These are phyloP conservation scores for Avena atlantica DNA, from an alignment of 176 grass and related monocot species.

Conservation along the genomic window DNA sequence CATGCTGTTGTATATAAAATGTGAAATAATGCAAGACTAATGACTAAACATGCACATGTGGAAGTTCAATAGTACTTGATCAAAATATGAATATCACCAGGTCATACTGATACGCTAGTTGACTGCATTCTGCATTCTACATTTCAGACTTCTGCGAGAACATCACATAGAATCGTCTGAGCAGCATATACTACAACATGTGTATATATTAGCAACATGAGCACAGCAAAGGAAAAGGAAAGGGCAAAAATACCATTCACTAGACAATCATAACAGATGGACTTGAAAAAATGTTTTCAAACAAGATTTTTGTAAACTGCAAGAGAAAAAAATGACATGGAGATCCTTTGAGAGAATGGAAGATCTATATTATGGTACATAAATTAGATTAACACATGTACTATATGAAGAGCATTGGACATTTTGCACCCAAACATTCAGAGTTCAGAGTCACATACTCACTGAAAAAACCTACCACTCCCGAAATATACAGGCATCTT, in stretches of 20 bases:
- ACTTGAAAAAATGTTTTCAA: neutral
- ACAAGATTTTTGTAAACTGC: neutral
- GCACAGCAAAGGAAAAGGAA: neutral
- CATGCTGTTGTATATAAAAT: constrained; percentile 14
- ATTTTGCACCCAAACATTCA: too few relatives aligned
- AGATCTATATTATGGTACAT: too few relatives aligned
- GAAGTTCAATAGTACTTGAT: constrained; percentile 15
- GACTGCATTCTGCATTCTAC: neutral
- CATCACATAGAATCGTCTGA: neutral
- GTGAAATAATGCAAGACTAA: constrained; percentile 30
- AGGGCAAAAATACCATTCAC: neutral
- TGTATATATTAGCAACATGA: constrained; percentile 18
- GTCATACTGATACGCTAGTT: constrained; percentile 3
- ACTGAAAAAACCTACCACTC: too few relatives aligned
- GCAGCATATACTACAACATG: neutral
- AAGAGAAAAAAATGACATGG: constrained; percentile 14
- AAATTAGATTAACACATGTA: too few relatives aligned
- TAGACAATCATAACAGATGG: constrained; percentile 8
- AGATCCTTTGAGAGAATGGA: constrained; percentile 7
- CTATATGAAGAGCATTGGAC: too few relatives aligned
- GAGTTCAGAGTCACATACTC: too few relatives aligned
- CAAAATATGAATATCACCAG: neutral
- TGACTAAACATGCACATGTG: neutral
- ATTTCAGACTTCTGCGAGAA: neutral
- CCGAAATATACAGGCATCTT: neutral